Evolutionary conservation across 2,329 filamentous ascomycete species (phyloP).

Genomic region (Emmonsia crescens): DNA sequence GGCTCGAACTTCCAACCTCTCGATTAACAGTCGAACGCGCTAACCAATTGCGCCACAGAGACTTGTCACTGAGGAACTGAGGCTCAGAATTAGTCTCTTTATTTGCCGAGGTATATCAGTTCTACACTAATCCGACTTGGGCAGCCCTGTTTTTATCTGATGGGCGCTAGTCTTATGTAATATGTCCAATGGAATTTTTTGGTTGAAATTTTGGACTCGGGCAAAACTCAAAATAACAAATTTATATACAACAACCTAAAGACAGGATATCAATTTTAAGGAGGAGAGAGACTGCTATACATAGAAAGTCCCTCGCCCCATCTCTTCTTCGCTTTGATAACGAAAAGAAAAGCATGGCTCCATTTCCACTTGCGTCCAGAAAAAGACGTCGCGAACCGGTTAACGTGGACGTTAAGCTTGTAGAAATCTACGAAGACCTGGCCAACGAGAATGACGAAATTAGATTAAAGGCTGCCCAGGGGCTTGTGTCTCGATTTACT

Average conservation of each 20-base stretch:
- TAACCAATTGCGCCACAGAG: constrained; percentile 3
- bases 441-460: constrained; percentile 38
- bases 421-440: constrained; percentile 41
- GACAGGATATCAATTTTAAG: background rate
- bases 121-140: background rate
- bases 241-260: background rate
- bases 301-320: background rate
- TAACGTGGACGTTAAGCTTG: constrained; percentile 35
- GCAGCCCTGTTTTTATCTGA: background rate
- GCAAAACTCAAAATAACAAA: background rate
- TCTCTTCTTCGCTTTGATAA: background rate
- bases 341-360: background rate
- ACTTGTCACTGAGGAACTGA: background rate
- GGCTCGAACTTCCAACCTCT: constrained; percentile 33
- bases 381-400: constrained; percentile 33
- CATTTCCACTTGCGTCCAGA: constrained; percentile 5
- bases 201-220: background rate
- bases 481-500: constrained; percentile 35
- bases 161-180: background rate
- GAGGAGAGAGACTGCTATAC: background rate
- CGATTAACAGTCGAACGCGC: constrained; percentile 10
- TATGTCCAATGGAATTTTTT: background rate
- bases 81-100: background rate
- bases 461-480: constrained; percentile 35
- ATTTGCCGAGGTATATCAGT: background rate